These are phyloP conservation scores for Mayamaea pseudoterrestris DNA, from an alignment of 108 stramenopile species.

Conservation along the genomic window DNA sequence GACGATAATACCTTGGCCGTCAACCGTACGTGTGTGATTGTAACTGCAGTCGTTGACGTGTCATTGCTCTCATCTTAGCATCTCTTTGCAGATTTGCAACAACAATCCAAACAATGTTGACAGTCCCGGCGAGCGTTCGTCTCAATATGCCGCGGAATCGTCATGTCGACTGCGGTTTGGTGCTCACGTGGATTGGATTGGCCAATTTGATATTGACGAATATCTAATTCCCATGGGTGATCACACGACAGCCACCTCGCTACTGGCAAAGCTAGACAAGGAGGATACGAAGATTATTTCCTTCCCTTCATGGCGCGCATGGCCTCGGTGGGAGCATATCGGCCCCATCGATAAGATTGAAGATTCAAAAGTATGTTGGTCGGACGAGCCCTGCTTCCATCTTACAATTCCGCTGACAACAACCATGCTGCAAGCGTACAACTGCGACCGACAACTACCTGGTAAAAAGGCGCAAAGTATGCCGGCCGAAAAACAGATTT, in stretches of 20 bases:
- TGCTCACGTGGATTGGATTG: slow-evolving; percentile 70
- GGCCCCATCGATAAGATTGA: slow-evolving; percentile 15
- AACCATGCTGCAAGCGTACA: slow-evolving; percentile 74
- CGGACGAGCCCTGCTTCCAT: slow-evolving; percentile 25
- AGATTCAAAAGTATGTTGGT: slow-evolving; percentile 15
- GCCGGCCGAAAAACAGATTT: slow-evolving; percentile 68
- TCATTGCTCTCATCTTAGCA: too few relatives aligned
- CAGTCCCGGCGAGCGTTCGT: slow-evolving; percentile 61
- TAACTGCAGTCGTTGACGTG: too few relatives aligned
- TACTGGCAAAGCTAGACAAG: slow-evolving; percentile 28
- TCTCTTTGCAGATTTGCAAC: slow-evolving; percentile 81
- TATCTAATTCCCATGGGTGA: slow-evolving; percentile 67
- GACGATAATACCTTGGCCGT: slow-evolving; percentile 66
- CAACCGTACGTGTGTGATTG: too few relatives aligned
- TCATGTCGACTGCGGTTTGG: slow-evolving; percentile 79
- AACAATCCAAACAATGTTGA: slow-evolving; percentile 62
- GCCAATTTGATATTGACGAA: slow-evolving; percentile 79
- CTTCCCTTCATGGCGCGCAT: slow-evolving; percentile 45
- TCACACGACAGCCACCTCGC: slow-evolving; percentile 13
- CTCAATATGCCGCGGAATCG: slow-evolving; percentile 78
- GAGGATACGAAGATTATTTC: slow-evolving; percentile 34
- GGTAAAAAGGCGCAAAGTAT: slow-evolving; percentile 41
- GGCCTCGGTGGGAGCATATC: slow-evolving; percentile 32
- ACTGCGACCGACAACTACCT: slow-evolving; percentile 71
- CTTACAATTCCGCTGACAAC: slow-evolving; percentile 37